Percentiles rank a stretch among this genome's conserved stretches.
Conservation (phyloP, 768 basidiomycete genomes). For the Tricholoma matsutake region DNA sequence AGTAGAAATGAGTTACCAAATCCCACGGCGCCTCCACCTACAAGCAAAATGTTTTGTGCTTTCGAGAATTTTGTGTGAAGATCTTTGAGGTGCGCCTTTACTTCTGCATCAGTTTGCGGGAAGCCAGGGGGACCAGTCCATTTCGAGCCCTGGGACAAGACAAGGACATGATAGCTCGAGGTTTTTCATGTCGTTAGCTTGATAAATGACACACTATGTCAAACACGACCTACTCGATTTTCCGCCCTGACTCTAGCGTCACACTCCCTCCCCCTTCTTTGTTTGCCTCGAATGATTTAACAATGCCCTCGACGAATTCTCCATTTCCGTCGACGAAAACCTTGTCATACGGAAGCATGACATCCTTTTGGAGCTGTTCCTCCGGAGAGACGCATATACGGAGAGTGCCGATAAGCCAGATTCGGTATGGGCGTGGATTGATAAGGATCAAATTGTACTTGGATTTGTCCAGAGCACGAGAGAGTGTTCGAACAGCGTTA, state of each 20-base stretch:
- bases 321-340: slow-evolving; percentile 50
- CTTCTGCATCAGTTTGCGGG: slow-evolving; percentile 34
- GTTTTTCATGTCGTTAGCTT: neutral
- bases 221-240: slow-evolving; percentile 27
- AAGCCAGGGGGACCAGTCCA: slow-evolving; percentile 52
- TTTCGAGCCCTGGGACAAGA: slow-evolving; percentile 55
- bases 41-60: slow-evolving; percentile 47
- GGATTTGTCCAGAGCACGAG: slow-evolving; percentile 44
- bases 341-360: slow-evolving; percentile 52
- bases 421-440: slow-evolving; percentile 46
- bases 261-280: slow-evolving; percentile 43
- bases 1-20: slow-evolving; percentile 30
- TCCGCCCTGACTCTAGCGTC: slow-evolving; percentile 49
- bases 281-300: slow-evolving; percentile 28
- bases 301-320: slow-evolving; percentile 41
- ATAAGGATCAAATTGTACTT: slow-evolving; percentile 56
- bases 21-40: slow-evolving; percentile 58
- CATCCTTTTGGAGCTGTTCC: slow-evolving; percentile 40
- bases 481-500: slow-evolving; percentile 44
- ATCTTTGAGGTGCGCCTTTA: slow-evolving; percentile 23
- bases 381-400: slow-evolving; percentile 50
- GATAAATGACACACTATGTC: neutral
- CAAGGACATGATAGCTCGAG: slow-evolving; percentile 50
- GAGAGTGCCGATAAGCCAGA: slow-evolving; percentile 48
- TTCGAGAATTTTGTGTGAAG: slow-evolving; percentile 33